Conservation (phyloP, 768 basidiomycete genomes). For the Panaeolus papilionaceus region DNA sequence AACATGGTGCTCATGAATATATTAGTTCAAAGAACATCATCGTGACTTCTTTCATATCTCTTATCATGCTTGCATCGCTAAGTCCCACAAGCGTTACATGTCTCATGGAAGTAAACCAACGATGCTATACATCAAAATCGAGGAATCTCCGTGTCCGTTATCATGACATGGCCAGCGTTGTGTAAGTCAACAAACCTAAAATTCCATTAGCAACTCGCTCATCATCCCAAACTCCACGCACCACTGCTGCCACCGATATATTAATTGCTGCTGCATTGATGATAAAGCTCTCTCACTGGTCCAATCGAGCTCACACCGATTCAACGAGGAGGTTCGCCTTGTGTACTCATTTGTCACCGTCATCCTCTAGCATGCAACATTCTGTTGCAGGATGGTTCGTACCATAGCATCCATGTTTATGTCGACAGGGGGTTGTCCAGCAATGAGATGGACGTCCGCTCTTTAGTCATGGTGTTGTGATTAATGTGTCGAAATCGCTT, state of each 20-base stretch:
- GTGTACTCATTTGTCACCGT: neutral
- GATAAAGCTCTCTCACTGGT: neutral
- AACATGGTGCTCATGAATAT: neutral
- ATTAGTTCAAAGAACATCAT: neutral
- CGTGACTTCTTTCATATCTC: neutral
- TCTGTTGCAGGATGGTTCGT: neutral
- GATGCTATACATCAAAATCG: neutral
- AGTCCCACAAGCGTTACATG: neutral
- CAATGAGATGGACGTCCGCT: neutral
- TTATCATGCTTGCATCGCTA: slow-evolving; percentile 1
- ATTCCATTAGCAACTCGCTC: neutral
- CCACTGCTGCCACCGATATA: slow-evolving; percentile 6
- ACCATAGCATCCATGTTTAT: neutral
- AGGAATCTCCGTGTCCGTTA: neutral
- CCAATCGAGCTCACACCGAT: neutral
- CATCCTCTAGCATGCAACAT: neutral
- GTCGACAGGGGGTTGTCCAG: neutral
- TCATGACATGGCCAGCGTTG: neutral
- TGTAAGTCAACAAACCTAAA: neutral
- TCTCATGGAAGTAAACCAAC: neutral
- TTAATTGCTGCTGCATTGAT: neutral
- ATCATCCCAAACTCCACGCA: neutral
- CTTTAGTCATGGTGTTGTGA: neutral
- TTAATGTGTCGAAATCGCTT: neutral
- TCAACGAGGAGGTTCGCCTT: neutral